Percentiles rank a stretch among this genome's conserved stretches.
Evolutionary conservation across 2,329 filamentous ascomycete species (phyloP).

Genomic region (Xylaria polymorpha): DNA sequence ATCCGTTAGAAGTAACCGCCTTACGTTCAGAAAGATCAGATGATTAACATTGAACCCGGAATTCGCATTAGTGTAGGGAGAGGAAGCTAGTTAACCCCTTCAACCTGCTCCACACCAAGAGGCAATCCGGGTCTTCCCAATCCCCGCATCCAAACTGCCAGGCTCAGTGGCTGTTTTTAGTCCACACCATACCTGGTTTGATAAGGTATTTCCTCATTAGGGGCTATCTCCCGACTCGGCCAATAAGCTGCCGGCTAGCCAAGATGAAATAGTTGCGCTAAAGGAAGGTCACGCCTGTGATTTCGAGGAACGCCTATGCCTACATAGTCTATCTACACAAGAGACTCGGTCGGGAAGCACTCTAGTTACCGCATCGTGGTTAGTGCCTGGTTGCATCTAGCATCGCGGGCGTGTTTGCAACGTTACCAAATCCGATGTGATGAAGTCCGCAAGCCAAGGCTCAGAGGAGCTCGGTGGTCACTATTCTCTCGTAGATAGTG

Average conservation of each 20-base stretch:
- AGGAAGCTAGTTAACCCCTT: conserved; percentile 1
- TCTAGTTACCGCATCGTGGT: conserved; percentile 12
- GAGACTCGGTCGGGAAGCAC: conserved; percentile 2
- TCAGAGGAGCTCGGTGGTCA: background rate
- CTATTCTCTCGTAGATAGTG: background rate
- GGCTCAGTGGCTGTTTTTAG: conserved; percentile 36
- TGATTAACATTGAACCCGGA: conserved; percentile 17
- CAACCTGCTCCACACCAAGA: conserved; percentile 15
- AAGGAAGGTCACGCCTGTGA: conserved; percentile 37
- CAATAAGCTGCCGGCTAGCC: conserved; percentile 38
- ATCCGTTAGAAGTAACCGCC: background rate
- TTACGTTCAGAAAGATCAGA: conserved; percentile 22
- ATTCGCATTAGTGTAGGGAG: conserved; percentile 21
- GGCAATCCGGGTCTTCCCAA: conserved; percentile 19
- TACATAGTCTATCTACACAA: conserved; percentile 14
- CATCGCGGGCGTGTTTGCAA: conserved; percentile 36
- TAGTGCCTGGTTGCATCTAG: conserved; percentile 34
- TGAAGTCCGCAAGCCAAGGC: conserved; percentile 17
- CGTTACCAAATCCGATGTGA: conserved; percentile 33
- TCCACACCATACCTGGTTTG: conserved; percentile 33
- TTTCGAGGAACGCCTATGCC: conserved; percentile 2
- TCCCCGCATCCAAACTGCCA: conserved; percentile 34
- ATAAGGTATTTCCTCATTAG: conserved; percentile 47
- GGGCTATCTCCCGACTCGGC: conserved; percentile 39
- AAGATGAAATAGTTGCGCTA: conserved; percentile 32